Conservation (phyloP, 129 eudicot genomes). For the Helichrysum umbraculigerum region DNA sequence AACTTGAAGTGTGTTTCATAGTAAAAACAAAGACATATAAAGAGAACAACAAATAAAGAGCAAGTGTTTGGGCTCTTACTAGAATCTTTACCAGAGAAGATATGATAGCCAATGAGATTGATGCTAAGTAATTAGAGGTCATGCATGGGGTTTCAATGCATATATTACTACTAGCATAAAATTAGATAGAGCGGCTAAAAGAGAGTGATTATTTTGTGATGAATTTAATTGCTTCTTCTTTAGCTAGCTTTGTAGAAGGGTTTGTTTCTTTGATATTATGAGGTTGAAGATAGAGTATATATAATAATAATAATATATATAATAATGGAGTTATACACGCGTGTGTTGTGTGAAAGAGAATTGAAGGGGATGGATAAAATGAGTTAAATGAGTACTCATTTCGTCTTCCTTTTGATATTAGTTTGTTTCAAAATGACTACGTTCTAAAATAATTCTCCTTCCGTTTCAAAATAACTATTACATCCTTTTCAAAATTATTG, state of each 20-base stretch:
- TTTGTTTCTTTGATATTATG: slow-evolving; percentile 16
- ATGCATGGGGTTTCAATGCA: not conserved
- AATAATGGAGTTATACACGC: too few relatives aligned
- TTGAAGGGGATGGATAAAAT: slow-evolving; percentile 16
- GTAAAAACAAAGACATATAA: not conserved
- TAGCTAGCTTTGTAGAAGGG: slow-evolving; percentile 16
- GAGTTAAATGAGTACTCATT: not conserved
- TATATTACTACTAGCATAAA: not conserved
- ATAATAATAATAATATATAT: too few relatives aligned
- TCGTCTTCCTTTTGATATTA: too few relatives aligned
- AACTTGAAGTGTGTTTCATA: not conserved
- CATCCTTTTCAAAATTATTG: too few relatives aligned
- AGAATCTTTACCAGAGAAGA: slow-evolving; percentile 25
- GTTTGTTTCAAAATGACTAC: too few relatives aligned
- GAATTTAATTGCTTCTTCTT: slow-evolving; percentile 19
- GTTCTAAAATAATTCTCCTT: too few relatives aligned
- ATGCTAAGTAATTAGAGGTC: not conserved
- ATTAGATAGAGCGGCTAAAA: not conserved
- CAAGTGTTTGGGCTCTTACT: slow-evolving; percentile 19
- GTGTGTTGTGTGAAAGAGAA: slow-evolving; percentile 8
- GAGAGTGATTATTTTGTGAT: not conserved
- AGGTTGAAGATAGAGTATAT: slow-evolving; percentile 4
- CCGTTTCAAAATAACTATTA: too few relatives aligned
- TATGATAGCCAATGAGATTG: not conserved
- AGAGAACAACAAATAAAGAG: not conserved